These are phyloP conservation scores for Lactarius trivialis DNA, from an alignment of 768 basidiomycete species.

Conservation along the genomic window DNA sequence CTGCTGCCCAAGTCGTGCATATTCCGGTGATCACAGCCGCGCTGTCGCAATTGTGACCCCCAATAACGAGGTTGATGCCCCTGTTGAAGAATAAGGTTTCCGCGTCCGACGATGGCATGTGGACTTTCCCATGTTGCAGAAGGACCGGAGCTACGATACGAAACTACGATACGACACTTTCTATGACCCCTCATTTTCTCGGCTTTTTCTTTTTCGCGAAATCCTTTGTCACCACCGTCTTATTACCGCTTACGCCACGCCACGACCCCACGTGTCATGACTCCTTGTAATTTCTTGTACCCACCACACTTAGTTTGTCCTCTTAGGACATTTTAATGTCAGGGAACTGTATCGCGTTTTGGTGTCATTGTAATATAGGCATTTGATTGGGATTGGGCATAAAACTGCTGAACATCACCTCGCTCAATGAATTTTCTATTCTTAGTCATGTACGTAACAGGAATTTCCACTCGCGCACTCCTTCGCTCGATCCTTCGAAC, in stretches of 20 bases:
- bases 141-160: neutral
- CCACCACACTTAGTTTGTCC: neutral
- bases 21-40: neutral
- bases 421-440: neutral
- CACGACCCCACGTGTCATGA: neutral
- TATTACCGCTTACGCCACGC: neutral
- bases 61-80: neutral
- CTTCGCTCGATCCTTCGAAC: no score
- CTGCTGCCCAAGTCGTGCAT: conserved; percentile 11
- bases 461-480: neutral
- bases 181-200: neutral
- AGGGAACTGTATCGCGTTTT: neutral
- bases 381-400: neutral
- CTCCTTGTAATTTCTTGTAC: neutral
- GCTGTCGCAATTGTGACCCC: neutral
- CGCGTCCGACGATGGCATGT: no score
- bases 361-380: neutral
- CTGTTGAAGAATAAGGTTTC: no score
- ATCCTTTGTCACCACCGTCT: neutral
- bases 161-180: neutral
- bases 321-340: neutral
- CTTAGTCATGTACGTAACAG: neutral
- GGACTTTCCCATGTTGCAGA: neutral
- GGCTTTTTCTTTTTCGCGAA: neutral
- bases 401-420: neutral